Percentiles rank a stretch among this genome's conserved stretches.
Conservation (phyloP, 2,329 filamentous ascomycete species). For the Botrytis hyacinthi region DNA sequence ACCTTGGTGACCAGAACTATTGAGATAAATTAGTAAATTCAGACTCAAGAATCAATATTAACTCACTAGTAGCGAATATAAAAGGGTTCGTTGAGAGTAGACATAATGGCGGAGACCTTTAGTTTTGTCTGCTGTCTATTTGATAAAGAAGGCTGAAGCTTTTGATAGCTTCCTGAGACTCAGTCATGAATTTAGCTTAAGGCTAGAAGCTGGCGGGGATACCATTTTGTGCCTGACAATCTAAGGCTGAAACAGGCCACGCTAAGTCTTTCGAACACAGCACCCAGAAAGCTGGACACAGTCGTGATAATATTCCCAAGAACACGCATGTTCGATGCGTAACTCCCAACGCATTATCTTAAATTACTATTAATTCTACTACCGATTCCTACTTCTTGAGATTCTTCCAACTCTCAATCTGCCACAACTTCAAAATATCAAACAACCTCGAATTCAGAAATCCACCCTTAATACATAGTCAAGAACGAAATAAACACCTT, state of each 20-base stretch:
- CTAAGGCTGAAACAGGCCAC: constrained; percentile 21
- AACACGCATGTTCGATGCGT: constrained; percentile 30
- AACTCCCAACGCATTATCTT: constrained; percentile 26
- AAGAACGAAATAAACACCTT: constrained; percentile 29
- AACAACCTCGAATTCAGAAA: constrained; percentile 24
- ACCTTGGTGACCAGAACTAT: constrained; percentile 92
- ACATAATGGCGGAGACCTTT: constrained; percentile 30
- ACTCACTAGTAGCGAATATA: constrained; percentile 96
- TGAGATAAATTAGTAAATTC: constrained; percentile 25
- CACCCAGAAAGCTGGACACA: constrained; percentile 22
- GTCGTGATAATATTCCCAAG: constrained; percentile 19
- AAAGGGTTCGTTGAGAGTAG: constrained; percentile 67
- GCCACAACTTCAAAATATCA: constrained; percentile 22
- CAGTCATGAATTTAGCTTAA: background rate
- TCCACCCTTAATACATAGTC: constrained; percentile 21
- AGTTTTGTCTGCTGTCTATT: constrained; percentile 11
- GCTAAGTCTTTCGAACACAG: constrained; percentile 22
- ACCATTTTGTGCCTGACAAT: constrained; percentile 5
- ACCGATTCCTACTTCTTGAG: constrained; percentile 17
- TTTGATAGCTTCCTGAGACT: constrained; percentile 8
- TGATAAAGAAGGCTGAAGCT: constrained; percentile 30
- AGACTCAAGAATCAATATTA: background rate
- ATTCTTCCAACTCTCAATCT: constrained; percentile 23
- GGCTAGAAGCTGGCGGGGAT: constrained; percentile 17
- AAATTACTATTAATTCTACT: constrained; percentile 27